Conservation (phyloP, 2,329 filamentous ascomycete genomes). For the Pezicula radicicola region DNA sequence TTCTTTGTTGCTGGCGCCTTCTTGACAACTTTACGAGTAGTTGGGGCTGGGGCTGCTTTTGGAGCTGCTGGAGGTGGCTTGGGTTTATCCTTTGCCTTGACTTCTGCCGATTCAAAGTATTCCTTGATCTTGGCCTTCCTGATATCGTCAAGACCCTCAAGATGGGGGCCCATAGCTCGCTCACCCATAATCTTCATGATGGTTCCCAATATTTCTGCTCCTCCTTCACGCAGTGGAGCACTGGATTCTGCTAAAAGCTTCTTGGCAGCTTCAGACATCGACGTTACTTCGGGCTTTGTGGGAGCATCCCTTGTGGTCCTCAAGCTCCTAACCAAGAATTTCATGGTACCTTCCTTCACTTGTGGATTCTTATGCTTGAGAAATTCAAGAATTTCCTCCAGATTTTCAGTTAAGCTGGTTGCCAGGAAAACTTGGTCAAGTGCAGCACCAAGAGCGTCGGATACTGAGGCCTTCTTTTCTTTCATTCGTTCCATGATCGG, state of each 20-base stretch:
- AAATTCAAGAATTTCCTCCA: conserved; percentile 87
- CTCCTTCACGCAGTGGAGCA: conserved; percentile 80
- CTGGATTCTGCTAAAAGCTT: conserved; percentile 89
- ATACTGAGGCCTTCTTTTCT: conserved; percentile 89
- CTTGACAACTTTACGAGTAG: conserved; percentile 41
- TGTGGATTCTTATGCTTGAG: conserved; percentile 95
- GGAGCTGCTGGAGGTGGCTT: conserved; percentile 67
- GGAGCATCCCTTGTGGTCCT: conserved; percentile 82
- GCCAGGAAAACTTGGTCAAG: conserved; percentile 67
- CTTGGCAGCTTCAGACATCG: conserved; percentile 83
- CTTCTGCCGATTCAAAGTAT: conserved; percentile 76
- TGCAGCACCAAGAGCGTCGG: conserved; percentile 83
- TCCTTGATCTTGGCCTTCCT: conserved; percentile 95
- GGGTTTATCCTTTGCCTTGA: conserved; percentile 88
- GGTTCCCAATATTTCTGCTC: conserved; percentile 88
- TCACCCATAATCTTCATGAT: conserved; percentile 99
- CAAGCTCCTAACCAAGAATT: conserved; percentile 86
- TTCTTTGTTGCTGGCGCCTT: conserved; percentile 43
- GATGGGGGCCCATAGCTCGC: conserved; percentile 86
- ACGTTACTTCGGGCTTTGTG: conserved; percentile 75
- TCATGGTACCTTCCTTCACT: conserved; percentile 92
- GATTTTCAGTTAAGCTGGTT: conserved; percentile 75
- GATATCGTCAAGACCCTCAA: conserved; percentile 93
- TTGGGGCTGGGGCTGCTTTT: conserved; percentile 40
- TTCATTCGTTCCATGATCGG: conserved; percentile 95